Evolutionary conservation across 768 basidiomycete species (phyloP), one percentile per base, ranked within the genome.

Genomic region (Boletus reticuloceps): DNA sequence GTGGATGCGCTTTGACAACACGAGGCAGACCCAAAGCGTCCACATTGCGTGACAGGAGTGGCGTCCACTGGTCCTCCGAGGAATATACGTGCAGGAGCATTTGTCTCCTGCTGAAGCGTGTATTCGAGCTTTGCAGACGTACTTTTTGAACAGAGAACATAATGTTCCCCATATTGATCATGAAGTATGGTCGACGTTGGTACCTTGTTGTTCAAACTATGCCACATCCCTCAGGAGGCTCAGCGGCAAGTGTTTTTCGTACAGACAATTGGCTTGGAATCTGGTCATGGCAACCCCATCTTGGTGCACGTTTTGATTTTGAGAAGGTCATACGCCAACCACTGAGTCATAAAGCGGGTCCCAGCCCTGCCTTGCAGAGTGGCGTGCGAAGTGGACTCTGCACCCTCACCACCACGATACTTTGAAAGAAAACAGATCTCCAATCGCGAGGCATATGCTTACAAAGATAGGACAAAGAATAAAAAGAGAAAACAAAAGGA

Each of bases 1-100:
- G 58, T 56, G 51, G 60, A 59, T 14, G 50, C 39, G 65, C 69
- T 65, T 58, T 63, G 65, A 49, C 45, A 34, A 48, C 68, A 69
- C 66, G 69, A 70, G 69, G 62, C 62, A 29, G 17, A 53, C 38
- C 29, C 60, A 64, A 64, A 56, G 53, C 51, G 45, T 45, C 40
- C 51, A 50, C 39, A 40, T 37, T 13, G 40, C 31, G 34, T 56
- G 44, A 52, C 56, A 54, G 40, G 37, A 56, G 56, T 58, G 62
- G 62, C 58, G 49, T 48, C 50, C 39, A 48, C 44, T 11, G 25
- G 51, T 49, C n/a, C 41, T 39, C 53, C 43, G 44, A 38, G 44
- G 43, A 58, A 61, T 40, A 31, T 50, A 43, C 43, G 22, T 17
- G 25, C 14, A 36, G 38, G 46, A 34, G 0, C 22, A 32, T 36